Percentiles rank a stretch among this genome's conserved stretches.
Conservation (phyloP, 805 yeast genomes). For the Wickerhamiella allomyrinae region DNA sequence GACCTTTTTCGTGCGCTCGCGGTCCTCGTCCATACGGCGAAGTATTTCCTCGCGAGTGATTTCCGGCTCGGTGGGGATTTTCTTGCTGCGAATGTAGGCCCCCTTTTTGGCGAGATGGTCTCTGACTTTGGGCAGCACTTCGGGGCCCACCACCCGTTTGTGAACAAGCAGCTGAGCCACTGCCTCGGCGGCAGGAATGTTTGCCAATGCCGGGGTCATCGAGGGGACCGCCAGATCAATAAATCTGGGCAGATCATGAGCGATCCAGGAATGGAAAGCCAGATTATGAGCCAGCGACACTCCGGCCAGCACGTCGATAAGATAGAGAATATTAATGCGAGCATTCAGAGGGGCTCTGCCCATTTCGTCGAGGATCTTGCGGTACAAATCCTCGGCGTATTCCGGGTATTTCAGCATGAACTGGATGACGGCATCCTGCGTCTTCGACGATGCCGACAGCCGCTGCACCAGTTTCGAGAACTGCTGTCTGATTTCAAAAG, state of each 20-base stretch:
- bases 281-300: conserved; percentile 8
- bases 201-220: conserved; percentile 17
- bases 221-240: conserved; percentile 17
- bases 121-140: neutral
- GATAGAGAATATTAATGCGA: conserved; percentile 52
- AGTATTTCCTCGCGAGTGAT: conserved; percentile 40
- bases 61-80: conserved; percentile 3
- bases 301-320: conserved; percentile 45
- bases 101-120: neutral
- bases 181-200: conserved; percentile 11
- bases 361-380: conserved; percentile 49
- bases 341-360: conserved; percentile 35
- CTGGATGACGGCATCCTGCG: conserved; percentile 19
- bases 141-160: conserved; percentile 3
- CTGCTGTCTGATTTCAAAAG: conserved; percentile 73
- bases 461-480: conserved; percentile 51
- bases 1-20: conserved; percentile 71
- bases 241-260: conserved; percentile 7
- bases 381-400: conserved; percentile 52
- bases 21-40: conserved; percentile 77
- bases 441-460: conserved; percentile 42
- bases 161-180: conserved; percentile 9
- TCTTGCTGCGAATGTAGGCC: conserved; percentile 5
- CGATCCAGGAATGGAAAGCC: conserved; percentile 4
- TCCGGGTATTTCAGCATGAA: conserved; percentile 30